Conservation (phyloP, 2,329 filamentous ascomycete genomes). For the Neopestalotiopsis rosae region DNA sequence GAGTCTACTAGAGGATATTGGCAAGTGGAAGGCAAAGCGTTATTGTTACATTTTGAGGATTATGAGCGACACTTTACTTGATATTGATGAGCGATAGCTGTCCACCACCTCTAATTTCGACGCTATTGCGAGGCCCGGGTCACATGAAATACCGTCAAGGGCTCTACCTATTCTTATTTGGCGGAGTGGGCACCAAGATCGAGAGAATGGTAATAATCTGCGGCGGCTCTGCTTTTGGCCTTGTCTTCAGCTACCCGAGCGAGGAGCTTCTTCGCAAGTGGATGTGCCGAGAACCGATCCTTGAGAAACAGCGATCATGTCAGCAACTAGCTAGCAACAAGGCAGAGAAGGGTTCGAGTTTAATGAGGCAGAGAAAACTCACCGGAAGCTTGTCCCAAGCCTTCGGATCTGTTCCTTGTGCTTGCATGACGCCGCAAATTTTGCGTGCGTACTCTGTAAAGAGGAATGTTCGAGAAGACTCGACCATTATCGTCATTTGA, state of each 20-base stretch:
- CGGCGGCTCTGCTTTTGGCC: not conserved
- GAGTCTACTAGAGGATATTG: not conserved
- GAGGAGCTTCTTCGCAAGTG: constrained; percentile 1
- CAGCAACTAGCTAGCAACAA: not conserved
- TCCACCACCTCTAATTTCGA: no score
- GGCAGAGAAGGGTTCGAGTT: not conserved
- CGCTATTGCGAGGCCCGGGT: no score
- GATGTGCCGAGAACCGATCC: constrained; percentile 12
- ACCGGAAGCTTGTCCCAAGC: not conserved
- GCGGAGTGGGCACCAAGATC: not conserved
- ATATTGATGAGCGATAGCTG: not conserved
- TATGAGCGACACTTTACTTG: not conserved
- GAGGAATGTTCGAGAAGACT: not conserved
- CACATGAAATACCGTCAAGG: no score
- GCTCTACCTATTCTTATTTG: no score
- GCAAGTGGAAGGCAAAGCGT: constrained; percentile 6
- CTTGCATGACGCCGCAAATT: not conserved
- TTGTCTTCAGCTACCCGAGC: constrained; percentile 3
- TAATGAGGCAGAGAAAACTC: not conserved
- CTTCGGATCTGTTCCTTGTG: not conserved
- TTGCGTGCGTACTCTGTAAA: not conserved
- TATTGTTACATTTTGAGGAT: not conserved
- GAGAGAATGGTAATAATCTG: constrained; percentile 1
- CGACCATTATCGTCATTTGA: not conserved
- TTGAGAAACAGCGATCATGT: not conserved